Base-by-base conservation (phyloP, 164 flowering plant species). In the Macadamia tetraphylla region DNA sequence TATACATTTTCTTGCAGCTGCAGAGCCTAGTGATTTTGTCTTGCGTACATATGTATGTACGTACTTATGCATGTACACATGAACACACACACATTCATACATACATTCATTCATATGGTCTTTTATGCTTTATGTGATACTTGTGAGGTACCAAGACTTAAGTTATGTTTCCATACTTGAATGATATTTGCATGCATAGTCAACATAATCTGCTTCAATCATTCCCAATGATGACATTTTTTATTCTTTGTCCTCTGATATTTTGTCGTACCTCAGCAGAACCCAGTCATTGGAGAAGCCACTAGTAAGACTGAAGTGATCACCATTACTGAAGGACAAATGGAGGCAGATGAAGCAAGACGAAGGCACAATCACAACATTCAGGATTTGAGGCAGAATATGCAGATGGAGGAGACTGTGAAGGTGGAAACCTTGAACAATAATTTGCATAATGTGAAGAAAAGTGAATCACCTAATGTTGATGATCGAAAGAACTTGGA, bases 401-500 rank as follows among this genome's bases (percentile, higher is more conserved):
- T 58, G 17, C 67, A 44, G 30, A 31, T 12, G 11, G 64, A 65
- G 49, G 57, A 64, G 43, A 40, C 48, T 55, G 51, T 12, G 12
- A 65, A 53, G 53, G 59, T 18, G 52, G 40, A 10, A 15, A 15
- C 17, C 35, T 60, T 58, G 63, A 55, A 67, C 15, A 71, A 58
- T 13, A 68, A 71, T 6, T 31, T 35, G 8, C 29, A 29, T 11
- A 46, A 70, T 15, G 62, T 52, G 29, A 29, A 15, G 30, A 58
- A 57, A 57, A 18, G 23, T 30, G 67, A 57, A 58, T 35, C 68
- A 60, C 11, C 23, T 48, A 46, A 46, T 46, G 51, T 8, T 11
- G 17, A 58, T 48, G 73, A 71, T 64, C 64, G 10, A 14, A 58
- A 32, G 9, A 30, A 65, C 6, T 65, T 57, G 68, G 57, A 65